A percentile compares a stretch with the other conserved stretches of the same genome.
These are phyloP conservation scores for Gentiana macrophylla DNA, from an alignment of 257 asterid species.

Conservation along the genomic window DNA sequence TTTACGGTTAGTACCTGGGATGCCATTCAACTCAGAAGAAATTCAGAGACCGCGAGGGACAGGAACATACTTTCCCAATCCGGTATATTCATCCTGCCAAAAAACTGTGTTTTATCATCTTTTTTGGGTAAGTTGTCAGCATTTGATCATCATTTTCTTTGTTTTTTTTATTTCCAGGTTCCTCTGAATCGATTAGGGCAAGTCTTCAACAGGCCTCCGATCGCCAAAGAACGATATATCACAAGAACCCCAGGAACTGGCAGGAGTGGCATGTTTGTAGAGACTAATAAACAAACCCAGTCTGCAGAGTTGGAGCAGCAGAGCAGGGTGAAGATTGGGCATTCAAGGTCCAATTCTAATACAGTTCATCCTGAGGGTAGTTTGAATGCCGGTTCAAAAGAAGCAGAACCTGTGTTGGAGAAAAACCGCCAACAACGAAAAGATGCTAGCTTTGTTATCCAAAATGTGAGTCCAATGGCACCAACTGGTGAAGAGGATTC, in stretches of 20 bases:
- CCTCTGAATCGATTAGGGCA: constrained; percentile 39
- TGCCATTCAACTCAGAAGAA: constrained; percentile 48
- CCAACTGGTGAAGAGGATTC: constrained; percentile 29
- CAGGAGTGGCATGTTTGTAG: constrained; percentile 15
- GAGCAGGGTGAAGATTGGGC: constrained; percentile 16
- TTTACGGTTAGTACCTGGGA: constrained; percentile 24
- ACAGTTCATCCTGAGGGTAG: constrained; percentile 26
- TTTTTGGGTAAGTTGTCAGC: constrained; percentile 3
- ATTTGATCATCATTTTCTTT: constrained; percentile 9
- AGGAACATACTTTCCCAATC: constrained; percentile 67
- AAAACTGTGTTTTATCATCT: neutral
- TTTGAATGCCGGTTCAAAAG: constrained; percentile 25
- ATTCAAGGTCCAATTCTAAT: constrained; percentile 18
- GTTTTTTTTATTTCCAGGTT: neutral
- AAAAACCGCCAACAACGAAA: constrained; percentile 20
- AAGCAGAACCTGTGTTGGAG: constrained; percentile 15
- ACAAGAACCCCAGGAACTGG: constrained; percentile 31
- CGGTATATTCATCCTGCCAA: constrained; percentile 29
- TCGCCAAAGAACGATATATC: constrained; percentile 37
- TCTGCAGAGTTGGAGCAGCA: constrained; percentile 22
- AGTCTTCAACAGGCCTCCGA: constrained; percentile 28
- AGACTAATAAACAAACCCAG: constrained; percentile 29
- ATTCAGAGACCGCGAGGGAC: constrained; percentile 70
- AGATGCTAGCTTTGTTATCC: constrained; percentile 20
- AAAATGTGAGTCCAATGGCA: constrained; percentile 14